Conservation (phyloP, 257 asterid species). For the Solanum pimpinellifolium region DNA sequence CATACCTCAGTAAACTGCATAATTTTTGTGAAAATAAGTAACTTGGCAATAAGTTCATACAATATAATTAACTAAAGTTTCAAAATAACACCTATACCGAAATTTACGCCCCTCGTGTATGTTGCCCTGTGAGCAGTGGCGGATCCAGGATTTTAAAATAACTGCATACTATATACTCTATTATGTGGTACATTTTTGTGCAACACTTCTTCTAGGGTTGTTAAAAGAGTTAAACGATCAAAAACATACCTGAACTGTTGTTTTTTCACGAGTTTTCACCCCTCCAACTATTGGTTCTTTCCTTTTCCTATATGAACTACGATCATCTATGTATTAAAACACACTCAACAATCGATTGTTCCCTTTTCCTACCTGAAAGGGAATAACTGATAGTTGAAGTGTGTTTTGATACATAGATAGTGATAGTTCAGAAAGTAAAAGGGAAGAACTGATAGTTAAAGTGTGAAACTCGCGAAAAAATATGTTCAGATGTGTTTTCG, state of each 20-base stretch:
- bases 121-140: background rate
- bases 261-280: background rate
- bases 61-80: background rate
- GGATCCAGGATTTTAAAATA: background rate
- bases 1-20: slow-evolving; percentile 82
- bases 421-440: background rate
- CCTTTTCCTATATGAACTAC: background rate
- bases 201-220: background rate
- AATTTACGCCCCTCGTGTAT: background rate
- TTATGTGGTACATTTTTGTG: background rate
- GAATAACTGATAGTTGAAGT: background rate
- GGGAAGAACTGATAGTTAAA: background rate
- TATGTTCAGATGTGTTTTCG: background rate
- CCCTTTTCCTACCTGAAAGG: background rate
- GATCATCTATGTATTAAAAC: background rate
- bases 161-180: background rate
- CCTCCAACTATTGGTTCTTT: background rate
- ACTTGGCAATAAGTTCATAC: background rate
- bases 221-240: background rate
- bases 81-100: background rate
- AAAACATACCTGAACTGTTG: background rate
- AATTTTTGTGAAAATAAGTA: background rate
- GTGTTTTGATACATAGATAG: background rate
- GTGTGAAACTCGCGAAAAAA: background rate
- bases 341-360: background rate